Percentiles rank a stretch among this genome's conserved stretches.
Conservation (phyloP, 768 basidiomycete genomes). For the Mycena capillaripes region DNA sequence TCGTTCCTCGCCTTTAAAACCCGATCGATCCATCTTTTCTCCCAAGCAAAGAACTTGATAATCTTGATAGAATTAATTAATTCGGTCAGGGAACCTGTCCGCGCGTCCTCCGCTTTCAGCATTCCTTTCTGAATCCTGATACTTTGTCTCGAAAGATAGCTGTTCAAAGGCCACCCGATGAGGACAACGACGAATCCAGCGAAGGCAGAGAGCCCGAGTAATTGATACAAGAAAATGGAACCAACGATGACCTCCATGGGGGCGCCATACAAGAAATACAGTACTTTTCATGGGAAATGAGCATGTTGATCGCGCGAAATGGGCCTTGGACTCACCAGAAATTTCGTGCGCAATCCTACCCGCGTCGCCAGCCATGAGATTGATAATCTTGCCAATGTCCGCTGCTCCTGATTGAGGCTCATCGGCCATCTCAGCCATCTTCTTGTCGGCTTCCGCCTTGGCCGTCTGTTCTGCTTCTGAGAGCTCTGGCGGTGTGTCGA, state of each 20-base stretch:
- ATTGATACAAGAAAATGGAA: constrained; percentile 33
- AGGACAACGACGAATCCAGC: constrained; percentile 25
- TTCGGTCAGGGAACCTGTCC: constrained; percentile 86
- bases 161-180: constrained; percentile 27
- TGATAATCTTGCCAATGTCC: constrained; percentile 90
- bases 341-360: constrained; percentile 54
- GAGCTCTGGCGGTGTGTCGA: not conserved
- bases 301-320: no score
- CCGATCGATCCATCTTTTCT: constrained; percentile 79
- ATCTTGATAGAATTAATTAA: constrained; percentile 58
- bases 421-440: not conserved
- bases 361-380: constrained; percentile 87
- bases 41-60: constrained; percentile 90
- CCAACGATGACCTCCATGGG: constrained; percentile 31
- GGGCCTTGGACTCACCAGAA: constrained; percentile 46
- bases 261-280: constrained; percentile 22
- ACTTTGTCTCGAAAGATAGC: constrained; percentile 4
- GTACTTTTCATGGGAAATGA: not conserved
- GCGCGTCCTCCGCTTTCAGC: constrained; percentile 75
- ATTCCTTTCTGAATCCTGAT: constrained; percentile 69
- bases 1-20: constrained; percentile 72
- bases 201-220: constrained; percentile 56
- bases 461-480: not conserved
- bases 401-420: not conserved
- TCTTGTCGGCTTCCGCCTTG: not conserved